Evolutionary conservation across 768 basidiomycete species (phyloP).

Genomic region (Lentinula sp.): DNA sequence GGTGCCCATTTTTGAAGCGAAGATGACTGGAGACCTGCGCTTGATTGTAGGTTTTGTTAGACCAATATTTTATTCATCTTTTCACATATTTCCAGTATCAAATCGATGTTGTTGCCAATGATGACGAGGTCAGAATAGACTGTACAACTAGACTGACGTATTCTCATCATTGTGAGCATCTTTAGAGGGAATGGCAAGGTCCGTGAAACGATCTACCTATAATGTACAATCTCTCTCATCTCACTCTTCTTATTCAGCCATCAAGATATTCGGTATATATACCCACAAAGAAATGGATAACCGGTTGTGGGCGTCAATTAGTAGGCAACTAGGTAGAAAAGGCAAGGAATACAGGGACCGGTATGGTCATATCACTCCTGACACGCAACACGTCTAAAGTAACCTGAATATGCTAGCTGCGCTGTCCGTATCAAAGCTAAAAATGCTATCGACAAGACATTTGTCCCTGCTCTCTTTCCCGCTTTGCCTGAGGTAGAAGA

Average conservation of each 20-base stretch:
- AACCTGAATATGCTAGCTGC: constrained; percentile 28
- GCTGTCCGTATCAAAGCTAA: constrained; percentile 29
- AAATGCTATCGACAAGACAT: constrained; percentile 33
- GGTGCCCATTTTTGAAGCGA: constrained; percentile 64
- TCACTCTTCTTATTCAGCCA: constrained; percentile 20
- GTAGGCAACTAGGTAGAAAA: constrained; percentile 31
- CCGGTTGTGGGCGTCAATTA: constrained; percentile 41
- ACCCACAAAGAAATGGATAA: constrained; percentile 39
- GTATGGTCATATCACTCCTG: constrained; percentile 19
- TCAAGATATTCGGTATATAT: constrained; percentile 45
- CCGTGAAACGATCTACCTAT: not conserved
- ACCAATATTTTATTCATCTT: not conserved
- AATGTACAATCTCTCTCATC: not conserved
- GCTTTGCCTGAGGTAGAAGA: constrained; percentile 26
- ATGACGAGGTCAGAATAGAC: constrained; percentile 16
- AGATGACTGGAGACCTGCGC: constrained; percentile 48
- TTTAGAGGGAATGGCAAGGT: constrained; percentile 17
- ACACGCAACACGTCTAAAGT: no score
- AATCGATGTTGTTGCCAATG: constrained; percentile 13
- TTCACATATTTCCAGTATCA: constrained; percentile 12
- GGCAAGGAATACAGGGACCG: constrained; percentile 49
- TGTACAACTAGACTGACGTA: not conserved
- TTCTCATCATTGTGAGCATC: not conserved
- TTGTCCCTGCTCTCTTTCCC: constrained; percentile 48
- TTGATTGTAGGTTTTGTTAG: constrained; percentile 34